Evolutionary conservation across 2,329 filamentous ascomycete genomes (phyloP).

Genomic region (Fonsecaea erecta): DNA sequence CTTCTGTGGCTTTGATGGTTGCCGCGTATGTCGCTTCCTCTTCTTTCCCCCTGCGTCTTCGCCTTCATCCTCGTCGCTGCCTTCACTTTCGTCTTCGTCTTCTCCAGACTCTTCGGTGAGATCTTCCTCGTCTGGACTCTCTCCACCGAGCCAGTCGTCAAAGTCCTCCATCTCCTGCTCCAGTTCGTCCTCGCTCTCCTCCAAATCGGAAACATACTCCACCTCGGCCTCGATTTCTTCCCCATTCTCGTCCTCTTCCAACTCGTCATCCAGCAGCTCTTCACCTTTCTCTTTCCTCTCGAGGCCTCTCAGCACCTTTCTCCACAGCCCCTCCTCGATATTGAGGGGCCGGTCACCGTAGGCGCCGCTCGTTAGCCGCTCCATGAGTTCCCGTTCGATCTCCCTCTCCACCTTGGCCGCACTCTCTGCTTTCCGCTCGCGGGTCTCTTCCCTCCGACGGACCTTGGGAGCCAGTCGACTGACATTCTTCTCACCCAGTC

Average conservation of each 20-base stretch:
- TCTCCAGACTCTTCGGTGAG: conserved; percentile 63
- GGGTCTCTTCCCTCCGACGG: conserved; percentile 71
- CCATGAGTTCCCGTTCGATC: conserved; percentile 93
- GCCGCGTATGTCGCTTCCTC: conserved; percentile 59
- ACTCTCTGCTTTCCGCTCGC: conserved; percentile 76
- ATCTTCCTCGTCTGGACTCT: conserved; percentile 58
- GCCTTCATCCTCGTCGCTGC: conserved; percentile 58
- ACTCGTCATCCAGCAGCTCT: conserved; percentile 78
- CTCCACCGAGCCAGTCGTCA: conserved; percentile 89
- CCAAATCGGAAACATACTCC: conserved; percentile 91
- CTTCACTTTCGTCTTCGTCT: conserved; percentile 62
- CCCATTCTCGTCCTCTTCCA: conserved; percentile 66
- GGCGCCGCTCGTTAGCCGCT: conserved; percentile 85
- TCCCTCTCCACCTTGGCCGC: conserved; percentile 93
- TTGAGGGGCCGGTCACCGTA: conserved; percentile 96
- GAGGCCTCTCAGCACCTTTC: conserved; percentile 89
- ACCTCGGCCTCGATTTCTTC: conserved; percentile 72
- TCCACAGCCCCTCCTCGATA: conserved; percentile 94
- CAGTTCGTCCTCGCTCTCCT: conserved; percentile 77
- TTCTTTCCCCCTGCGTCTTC: conserved; percentile 58
- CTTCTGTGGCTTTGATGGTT: conserved; percentile 60
- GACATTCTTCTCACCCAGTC: conserved; percentile 85
- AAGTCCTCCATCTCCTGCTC: conserved; percentile 83
- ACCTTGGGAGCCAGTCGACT: conserved; percentile 92
- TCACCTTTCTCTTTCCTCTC: conserved; percentile 86